These are phyloP conservation scores for Paraphaeosphaeria minitans DNA, from an alignment of 2,329 filamentous ascomycete genomes.

Conservation along the genomic window DNA sequence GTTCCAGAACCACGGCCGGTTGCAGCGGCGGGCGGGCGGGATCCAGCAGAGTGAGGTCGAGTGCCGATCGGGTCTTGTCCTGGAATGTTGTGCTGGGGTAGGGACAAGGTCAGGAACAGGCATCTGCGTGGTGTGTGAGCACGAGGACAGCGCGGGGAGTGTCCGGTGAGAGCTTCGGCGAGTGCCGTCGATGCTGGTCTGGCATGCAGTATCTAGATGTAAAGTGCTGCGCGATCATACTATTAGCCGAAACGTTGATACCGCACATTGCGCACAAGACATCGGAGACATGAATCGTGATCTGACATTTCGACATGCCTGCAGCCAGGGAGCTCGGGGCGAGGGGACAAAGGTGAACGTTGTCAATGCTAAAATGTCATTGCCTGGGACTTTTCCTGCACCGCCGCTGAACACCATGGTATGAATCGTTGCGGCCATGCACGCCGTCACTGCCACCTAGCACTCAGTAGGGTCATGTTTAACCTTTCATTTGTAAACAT, in stretches of 20 bases:
- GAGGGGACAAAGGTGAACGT: conserved; percentile 22
- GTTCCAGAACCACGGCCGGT: background rate
- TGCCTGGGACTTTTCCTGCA: conserved; percentile 43
- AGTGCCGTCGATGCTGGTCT: background rate
- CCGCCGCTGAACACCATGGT: conserved; percentile 42
- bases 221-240: background rate
- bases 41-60: background rate
- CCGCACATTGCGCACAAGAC: background rate
- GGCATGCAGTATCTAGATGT: background rate
- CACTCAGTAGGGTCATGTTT: conserved; percentile 45
- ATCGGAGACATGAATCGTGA: conserved; percentile 1
- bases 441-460: conserved; percentile 43
- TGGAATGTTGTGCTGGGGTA: background rate
- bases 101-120: background rate
- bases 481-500: conserved; percentile 49
- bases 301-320: conserved; percentile 4
- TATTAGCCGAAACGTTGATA: background rate
- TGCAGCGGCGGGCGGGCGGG: background rate
- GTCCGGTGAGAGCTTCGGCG: background rate
- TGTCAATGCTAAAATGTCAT: conserved; percentile 39
- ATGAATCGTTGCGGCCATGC: conserved; percentile 37
- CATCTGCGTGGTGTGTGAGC: background rate
- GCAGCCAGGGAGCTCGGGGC: background rate
- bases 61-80: background rate
- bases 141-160: background rate